These are phyloP conservation scores for Aschersonia sp. DNA, from an alignment of 2,329 filamentous ascomycete species.

Conservation along the genomic window DNA sequence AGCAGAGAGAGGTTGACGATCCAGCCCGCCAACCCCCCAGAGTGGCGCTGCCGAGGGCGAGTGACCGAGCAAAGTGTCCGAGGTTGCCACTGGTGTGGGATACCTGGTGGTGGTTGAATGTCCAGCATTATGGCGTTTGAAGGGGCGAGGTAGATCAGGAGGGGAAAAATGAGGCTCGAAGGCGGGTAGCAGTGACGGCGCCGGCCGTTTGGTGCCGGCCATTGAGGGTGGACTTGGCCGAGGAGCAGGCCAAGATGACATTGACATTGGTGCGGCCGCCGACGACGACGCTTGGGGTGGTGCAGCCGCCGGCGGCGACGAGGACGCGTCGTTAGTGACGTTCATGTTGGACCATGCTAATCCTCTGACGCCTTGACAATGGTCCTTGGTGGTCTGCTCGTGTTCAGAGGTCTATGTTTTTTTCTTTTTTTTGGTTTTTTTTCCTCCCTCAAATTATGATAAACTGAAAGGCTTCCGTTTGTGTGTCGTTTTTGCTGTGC, in stretches of 20 bases:
- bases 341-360: neutral
- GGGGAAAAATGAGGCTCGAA: constrained; percentile 74
- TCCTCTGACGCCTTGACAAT: too few species aligned
- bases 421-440: too few species aligned
- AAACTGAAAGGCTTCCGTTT: too few species aligned
- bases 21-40: constrained; percentile 49
- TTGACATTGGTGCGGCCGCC: neutral
- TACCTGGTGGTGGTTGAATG: constrained; percentile 48
- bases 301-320: constrained; percentile 13
- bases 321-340: constrained; percentile 8
- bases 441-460: too few species aligned
- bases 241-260: constrained; percentile 1
- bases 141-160: constrained; percentile 52
- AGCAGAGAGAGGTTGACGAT: constrained; percentile 68
- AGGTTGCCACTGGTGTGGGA: constrained; percentile 87
- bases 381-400: too few species aligned
- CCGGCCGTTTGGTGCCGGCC: constrained; percentile 43
- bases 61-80: constrained; percentile 78
- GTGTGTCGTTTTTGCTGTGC: too few species aligned
- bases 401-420: too few species aligned
- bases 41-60: constrained; percentile 43
- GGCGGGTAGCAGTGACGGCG: constrained; percentile 57
- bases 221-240: constrained; percentile 3
- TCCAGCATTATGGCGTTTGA: constrained; percentile 48
- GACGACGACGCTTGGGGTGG: neutral